phyloP scores from a whole-genome alignment of 192 early-diverging fungal species.

The Coemansia sp. region DNA sequence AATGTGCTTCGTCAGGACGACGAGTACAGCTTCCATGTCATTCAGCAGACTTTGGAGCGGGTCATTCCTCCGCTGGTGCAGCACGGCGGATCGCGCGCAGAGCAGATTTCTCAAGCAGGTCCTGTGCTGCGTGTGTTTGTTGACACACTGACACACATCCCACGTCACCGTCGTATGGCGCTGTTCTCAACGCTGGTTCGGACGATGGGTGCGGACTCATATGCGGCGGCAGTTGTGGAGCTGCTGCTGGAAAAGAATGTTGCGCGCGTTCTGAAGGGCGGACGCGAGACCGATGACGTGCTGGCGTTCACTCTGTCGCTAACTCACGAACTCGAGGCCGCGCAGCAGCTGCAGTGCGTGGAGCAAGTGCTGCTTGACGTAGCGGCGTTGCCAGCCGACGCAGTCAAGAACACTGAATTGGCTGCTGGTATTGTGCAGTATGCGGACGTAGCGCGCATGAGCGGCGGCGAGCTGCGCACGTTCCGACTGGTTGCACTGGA shows the following conservation, averaged over 20 bases:
- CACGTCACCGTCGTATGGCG: conserved; percentile 83
- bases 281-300: conserved; percentile 62
- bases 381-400: conserved; percentile 55
- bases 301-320: conserved; percentile 74
- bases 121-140: conserved; percentile 88
- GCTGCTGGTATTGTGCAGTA: conserved; percentile 8
- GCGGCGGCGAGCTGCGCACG: conserved; percentile 28
- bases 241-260: conserved; percentile 72
- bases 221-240: conserved; percentile 68
- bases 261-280: conserved; percentile 47
- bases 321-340: conserved; percentile 62
- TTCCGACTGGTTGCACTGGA: conserved; percentile 46
- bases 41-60: conserved; percentile 82
- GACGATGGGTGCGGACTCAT: conserved; percentile 74
- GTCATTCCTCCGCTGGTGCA: conserved; percentile 69
- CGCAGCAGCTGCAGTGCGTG: conserved; percentile 65
- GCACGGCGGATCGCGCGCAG: conserved; percentile 6
- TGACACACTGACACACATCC: conserved; percentile 87
- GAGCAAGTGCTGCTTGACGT: conserved; percentile 59
- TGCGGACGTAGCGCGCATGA: conserved; percentile 26
- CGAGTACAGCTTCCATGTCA: conserved; percentile 93
- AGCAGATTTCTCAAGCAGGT: conserved; percentile 56
- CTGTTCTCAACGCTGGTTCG: conserved; percentile 79
- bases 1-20: conserved; percentile 95
- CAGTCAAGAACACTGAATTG: conserved; percentile 1